Evolutionary conservation across 2,329 filamentous ascomycete species (phyloP).

Genomic region (Diaporthe aspalathi): DNA sequence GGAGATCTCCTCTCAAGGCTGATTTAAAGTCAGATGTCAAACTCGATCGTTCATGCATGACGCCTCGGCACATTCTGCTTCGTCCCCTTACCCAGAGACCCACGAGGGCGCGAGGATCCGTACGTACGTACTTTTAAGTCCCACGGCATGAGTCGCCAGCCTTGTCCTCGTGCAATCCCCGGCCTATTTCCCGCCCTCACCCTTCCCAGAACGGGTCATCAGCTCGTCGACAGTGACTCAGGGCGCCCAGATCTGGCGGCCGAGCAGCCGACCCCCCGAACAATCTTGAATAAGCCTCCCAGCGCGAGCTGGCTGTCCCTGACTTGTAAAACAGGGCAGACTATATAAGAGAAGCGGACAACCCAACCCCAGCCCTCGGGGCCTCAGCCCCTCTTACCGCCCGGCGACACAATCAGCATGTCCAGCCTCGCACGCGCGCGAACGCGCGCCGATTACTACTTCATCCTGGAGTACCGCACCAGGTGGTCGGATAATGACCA

Average conservation of each 20-base stretch:
- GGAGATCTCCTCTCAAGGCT: constrained; percentile 33
- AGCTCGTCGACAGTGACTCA: constrained; percentile 36
- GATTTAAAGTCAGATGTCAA: constrained; percentile 32
- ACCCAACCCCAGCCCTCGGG: neutral
- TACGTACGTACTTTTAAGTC: constrained; percentile 34
- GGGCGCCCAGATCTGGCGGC: constrained; percentile 16
- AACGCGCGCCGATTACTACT: constrained; percentile 79
- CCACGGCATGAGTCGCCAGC: constrained; percentile 39
- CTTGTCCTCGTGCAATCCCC: constrained; percentile 32
- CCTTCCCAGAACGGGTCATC: constrained; percentile 32
- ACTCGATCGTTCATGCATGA: constrained; percentile 29
- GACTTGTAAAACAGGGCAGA: neutral
- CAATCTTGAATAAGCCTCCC: constrained; percentile 28
- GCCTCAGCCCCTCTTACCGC: neutral
- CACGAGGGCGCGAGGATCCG: constrained; percentile 37
- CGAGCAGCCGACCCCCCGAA: constrained; percentile 26
- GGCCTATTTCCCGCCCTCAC: constrained; percentile 37
- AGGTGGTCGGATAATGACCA: constrained; percentile 72
- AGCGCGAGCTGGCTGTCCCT: constrained; percentile 21
- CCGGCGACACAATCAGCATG: constrained; percentile 44
- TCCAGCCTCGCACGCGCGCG: constrained; percentile 66
- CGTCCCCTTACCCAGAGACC: constrained; percentile 39
- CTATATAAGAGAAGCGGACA: constrained; percentile 10
- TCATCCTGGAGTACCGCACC: constrained; percentile 83
- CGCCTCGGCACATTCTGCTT: constrained; percentile 23